Conservation (phyloP, 495 filamentous ascomycete species). For the Evernia prunastri region DNA sequence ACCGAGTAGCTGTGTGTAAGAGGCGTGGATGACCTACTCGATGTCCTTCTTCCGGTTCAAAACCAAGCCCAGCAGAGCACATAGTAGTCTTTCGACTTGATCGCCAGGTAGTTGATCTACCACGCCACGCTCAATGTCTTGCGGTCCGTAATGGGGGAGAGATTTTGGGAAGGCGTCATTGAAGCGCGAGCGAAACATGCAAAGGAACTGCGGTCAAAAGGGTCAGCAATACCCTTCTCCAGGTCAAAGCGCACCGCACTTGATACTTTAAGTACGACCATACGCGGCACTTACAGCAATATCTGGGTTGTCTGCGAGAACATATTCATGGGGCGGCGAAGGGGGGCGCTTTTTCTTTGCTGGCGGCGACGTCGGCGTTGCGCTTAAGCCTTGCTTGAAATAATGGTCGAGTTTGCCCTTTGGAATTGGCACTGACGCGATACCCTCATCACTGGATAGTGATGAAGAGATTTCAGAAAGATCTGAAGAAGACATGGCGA, state of each 20-base stretch:
- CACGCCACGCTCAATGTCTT: slow-evolving; percentile 87
- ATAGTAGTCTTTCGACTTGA: slow-evolving; percentile 79
- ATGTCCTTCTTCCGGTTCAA: slow-evolving; percentile 97
- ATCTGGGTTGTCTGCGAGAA: slow-evolving; percentile 78
- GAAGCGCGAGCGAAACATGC: slow-evolving; percentile 95
- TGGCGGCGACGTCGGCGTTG: slow-evolving; percentile 55
- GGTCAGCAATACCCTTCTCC: slow-evolving; percentile 32
- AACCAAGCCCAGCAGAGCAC: slow-evolving; percentile 78
- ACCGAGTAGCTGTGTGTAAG: neutral
- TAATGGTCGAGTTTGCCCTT: slow-evolving; percentile 29
- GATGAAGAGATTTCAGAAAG: slow-evolving; percentile 55
- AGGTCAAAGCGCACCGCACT: slow-evolving; percentile 35
- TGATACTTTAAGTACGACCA: slow-evolving; percentile 34
- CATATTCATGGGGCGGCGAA: slow-evolving; percentile 83
- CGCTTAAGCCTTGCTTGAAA: slow-evolving; percentile 39
- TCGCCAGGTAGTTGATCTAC: slow-evolving; percentile 70
- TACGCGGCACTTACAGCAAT: slow-evolving; percentile 63
- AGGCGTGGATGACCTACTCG: slow-evolving; percentile 61
- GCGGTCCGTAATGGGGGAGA: slow-evolving; percentile 79
- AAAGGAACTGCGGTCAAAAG: slow-evolving; percentile 67
- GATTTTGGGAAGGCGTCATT: slow-evolving; percentile 81
- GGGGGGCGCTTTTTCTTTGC: slow-evolving; percentile 64
- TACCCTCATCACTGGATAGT: slow-evolving; percentile 50
- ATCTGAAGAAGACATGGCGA: slow-evolving; percentile 46
- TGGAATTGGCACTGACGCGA: slow-evolving; percentile 34